Conservation (phyloP, 306 rosid genomes). For the Biancaea sappan region DNA sequence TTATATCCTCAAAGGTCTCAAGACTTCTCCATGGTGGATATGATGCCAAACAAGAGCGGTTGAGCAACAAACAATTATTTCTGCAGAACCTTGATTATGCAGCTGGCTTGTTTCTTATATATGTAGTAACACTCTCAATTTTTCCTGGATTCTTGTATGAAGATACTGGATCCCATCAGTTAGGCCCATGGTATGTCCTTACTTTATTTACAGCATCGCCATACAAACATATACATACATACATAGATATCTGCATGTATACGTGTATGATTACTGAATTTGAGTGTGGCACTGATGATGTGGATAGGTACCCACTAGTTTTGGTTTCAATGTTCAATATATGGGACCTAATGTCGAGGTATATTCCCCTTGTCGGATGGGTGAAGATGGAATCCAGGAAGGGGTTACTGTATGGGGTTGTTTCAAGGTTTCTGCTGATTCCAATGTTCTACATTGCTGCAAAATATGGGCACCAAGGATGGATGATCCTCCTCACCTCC, state of each 20-base stretch:
- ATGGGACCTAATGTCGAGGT: conserved; percentile 63
- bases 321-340: conserved; percentile 66
- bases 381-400: conserved; percentile 73
- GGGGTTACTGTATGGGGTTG: conserved; percentile 46
- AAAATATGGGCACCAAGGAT: conserved; percentile 81
- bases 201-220: no score
- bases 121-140: conserved; percentile 70
- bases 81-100: conserved; percentile 58
- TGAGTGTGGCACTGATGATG: no score
- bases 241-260: no score
- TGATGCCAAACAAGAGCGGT: conserved; percentile 42
- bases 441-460: conserved; percentile 84
- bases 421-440: conserved; percentile 57
- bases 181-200: conserved; percentile 68
- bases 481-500: conserved; percentile 75
- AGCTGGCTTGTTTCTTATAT: conserved; percentile 56
- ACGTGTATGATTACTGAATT: no score
- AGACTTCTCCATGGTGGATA: conserved; percentile 44
- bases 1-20: background rate
- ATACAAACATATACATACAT: no score
- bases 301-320: conserved; percentile 72
- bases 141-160: conserved; percentile 85
- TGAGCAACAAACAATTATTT: conserved; percentile 59
- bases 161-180: conserved; percentile 70
- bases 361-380: conserved; percentile 58